Conservation (phyloP, 2,329 filamentous ascomycete species). For the Penicillium sclerotigenum region DNA sequence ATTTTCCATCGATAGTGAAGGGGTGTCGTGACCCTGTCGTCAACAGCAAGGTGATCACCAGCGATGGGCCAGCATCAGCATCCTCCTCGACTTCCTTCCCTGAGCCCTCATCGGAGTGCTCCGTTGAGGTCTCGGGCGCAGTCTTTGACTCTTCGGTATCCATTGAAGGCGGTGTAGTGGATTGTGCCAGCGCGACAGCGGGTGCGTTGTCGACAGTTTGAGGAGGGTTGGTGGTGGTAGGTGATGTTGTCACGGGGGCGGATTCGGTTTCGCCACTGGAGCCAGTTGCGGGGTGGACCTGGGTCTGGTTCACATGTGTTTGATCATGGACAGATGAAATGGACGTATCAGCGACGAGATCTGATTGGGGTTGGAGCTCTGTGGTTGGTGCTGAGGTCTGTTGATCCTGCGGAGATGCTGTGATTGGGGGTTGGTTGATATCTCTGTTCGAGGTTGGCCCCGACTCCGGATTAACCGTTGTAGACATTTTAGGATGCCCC, state of each 20-base stretch:
- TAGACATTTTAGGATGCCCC: slow-evolving; percentile 22
- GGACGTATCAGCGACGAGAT: slow-evolving; percentile 10
- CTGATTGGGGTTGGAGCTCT: slow-evolving; percentile 7
- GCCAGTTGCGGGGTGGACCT: slow-evolving; percentile 21
- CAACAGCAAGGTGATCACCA: slow-evolving; percentile 73
- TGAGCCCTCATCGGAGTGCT: slow-evolving; percentile 26
- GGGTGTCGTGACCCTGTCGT: slow-evolving; percentile 80
- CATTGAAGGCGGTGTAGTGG: slow-evolving; percentile 16
- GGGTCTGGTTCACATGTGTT: slow-evolving; percentile 9
- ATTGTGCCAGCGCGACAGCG: slow-evolving; percentile 12
- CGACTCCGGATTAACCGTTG: slow-evolving; percentile 23
- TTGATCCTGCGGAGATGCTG: slow-evolving; percentile 15
- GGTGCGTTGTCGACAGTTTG: slow-evolving; percentile 12
- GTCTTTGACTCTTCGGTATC: slow-evolving; percentile 26
- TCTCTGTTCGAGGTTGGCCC: slow-evolving; percentile 20
- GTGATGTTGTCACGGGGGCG: slow-evolving; percentile 19
- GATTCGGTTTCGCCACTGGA: slow-evolving; percentile 19
- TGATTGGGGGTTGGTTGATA: slow-evolving; percentile 8
- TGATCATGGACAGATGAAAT: slow-evolving; percentile 11
- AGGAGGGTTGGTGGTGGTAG: slow-evolving; percentile 7
- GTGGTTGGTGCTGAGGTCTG: slow-evolving; percentile 3
- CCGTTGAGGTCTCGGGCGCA: slow-evolving; percentile 20
- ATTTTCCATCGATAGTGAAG: slow-evolving; percentile 84
- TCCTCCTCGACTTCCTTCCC: slow-evolving; percentile 40
- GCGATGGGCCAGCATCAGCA: slow-evolving; percentile 34